phyloP scores from a whole-genome alignment of 2,329 filamentous ascomycete genomes.

The Stromatinia cepivora region DNA sequence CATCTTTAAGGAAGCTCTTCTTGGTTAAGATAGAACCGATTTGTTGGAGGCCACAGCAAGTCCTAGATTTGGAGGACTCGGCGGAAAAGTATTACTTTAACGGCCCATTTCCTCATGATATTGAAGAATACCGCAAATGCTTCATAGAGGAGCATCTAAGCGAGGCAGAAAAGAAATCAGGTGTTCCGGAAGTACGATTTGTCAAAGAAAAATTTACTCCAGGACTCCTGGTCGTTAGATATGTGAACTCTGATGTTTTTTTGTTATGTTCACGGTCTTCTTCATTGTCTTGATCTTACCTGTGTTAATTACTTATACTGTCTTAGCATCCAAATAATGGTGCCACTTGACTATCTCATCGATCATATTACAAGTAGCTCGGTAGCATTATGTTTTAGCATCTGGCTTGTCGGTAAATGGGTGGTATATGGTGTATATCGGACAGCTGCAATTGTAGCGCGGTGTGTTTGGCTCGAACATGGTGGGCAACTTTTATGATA shows the following conservation, averaged over 20 bases:
- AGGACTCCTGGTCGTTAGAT: not conserved
- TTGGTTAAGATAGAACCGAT: not conserved
- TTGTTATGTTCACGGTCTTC: not conserved
- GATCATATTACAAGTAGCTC: not conserved
- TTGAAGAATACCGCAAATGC: not conserved
- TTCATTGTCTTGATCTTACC: not conserved
- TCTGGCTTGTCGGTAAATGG: not conserved
- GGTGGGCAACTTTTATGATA: not conserved
- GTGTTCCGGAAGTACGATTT: not conserved
- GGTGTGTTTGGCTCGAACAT: not conserved
- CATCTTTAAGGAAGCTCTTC: not conserved
- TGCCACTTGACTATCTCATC: not conserved
- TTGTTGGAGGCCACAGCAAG: not conserved
- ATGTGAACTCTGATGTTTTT: not conserved
- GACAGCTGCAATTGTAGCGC: not conserved
- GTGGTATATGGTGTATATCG: not conserved
- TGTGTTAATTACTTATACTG: not conserved
- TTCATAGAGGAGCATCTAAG: not conserved
- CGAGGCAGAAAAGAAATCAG: not conserved
- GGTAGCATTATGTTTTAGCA: not conserved
- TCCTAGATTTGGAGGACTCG: not conserved
- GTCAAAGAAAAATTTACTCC: not conserved
- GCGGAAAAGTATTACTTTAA: not conserved
- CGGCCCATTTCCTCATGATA: accelerated
- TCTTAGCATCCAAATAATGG: not conserved